Base-by-base conservation (phyloP, 169 alveolate species). In the Plasmodium gonderi region DNA sequence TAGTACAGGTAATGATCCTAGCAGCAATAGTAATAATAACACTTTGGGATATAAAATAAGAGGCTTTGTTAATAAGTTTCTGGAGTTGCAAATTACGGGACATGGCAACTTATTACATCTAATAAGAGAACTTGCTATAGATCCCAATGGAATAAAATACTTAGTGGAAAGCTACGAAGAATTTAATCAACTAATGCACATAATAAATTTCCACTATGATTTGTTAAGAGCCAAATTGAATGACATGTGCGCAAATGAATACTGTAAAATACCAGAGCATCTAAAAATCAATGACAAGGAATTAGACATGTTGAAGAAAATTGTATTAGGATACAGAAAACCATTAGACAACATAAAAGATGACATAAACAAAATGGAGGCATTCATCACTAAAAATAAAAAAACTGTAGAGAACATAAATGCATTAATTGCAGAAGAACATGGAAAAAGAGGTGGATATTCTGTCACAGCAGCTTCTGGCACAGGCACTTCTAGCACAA, bases 131-230 rank as follows among this genome's bases (percentile, higher is more conserved):
- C 7, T 83, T 7, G 20, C 5, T 42, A 1, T 29, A 23, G 9
- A 68, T 1, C 0, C 0, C n/a, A 20, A 47, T 83, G 92, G 92
- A 12, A 12, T 83, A 42, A 45, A 68, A 47, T 83, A 83, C n/a
- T 60, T 83, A 69, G 64, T 83, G 54, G 92, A 83, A 60, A 44
- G 83, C 33, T 69, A 83, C 64, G 92, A 83, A 26, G 92, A 83
- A 72, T 69, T 83, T 42, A 72, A 83, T 7, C 83, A 51, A 72
- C 44, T 83, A 60, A 69, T 83, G 82, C 42, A 83, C 49, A 49
- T 29, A 26, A 20, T 83, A n/a, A 72, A 83, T 64, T 83, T 83
- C 64, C 54, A 83, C 42, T 83, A 45, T 83, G 92, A 83, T 33
- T 47, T 83, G 49, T 51, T 83, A 23, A 83, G 92, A 26, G 92